Conservation (phyloP, 306 rosid species). For the Dryas alaskensis region DNA sequence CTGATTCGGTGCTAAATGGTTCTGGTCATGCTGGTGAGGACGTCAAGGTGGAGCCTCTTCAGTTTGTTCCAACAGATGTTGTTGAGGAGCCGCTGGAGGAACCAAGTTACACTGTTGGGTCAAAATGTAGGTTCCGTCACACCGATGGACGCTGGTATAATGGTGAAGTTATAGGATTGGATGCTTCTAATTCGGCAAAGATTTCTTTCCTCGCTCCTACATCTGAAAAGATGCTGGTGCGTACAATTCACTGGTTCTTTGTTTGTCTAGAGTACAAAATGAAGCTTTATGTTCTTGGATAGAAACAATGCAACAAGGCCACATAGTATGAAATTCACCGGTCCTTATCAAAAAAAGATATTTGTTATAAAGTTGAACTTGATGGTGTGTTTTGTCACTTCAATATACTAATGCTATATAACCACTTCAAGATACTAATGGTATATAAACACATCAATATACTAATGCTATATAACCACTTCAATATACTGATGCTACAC, state of each 20-base stretch:
- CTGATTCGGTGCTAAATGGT: slow-evolving; percentile 50
- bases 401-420: slow-evolving; percentile 16
- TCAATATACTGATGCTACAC: slow-evolving; percentile 54
- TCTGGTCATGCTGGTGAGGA: slow-evolving; percentile 36
- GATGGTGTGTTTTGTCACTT: not conserved
- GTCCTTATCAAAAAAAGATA: no score
- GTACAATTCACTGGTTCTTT: slow-evolving; percentile 18
- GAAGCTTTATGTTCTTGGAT: not conserved
- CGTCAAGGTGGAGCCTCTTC: slow-evolving; percentile 50
- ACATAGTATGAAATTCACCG: not conserved
- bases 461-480: slow-evolving; percentile 26
- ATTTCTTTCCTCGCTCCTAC: slow-evolving; percentile 86
- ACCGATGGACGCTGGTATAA: slow-evolving; percentile 90
- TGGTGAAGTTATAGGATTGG: slow-evolving; percentile 63
- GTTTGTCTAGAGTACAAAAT: not conserved
- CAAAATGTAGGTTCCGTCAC: slow-evolving; percentile 84
- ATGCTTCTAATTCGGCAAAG: slow-evolving; percentile 55
- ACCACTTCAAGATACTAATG: slow-evolving; percentile 53
- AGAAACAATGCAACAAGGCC: not conserved
- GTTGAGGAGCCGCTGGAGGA: slow-evolving; percentile 50
- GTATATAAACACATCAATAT: not conserved
- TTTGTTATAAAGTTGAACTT: not conserved
- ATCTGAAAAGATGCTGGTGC: slow-evolving; percentile 83
- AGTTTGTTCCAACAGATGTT: slow-evolving; percentile 40
- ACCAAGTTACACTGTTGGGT: slow-evolving; percentile 59